A percentile compares a stretch with the other conserved stretches of the same genome.
These are phyloP conservation scores for Hsuehochloa calcarea DNA, from an alignment of 176 grass and related monocot species.

Conservation along the genomic window DNA sequence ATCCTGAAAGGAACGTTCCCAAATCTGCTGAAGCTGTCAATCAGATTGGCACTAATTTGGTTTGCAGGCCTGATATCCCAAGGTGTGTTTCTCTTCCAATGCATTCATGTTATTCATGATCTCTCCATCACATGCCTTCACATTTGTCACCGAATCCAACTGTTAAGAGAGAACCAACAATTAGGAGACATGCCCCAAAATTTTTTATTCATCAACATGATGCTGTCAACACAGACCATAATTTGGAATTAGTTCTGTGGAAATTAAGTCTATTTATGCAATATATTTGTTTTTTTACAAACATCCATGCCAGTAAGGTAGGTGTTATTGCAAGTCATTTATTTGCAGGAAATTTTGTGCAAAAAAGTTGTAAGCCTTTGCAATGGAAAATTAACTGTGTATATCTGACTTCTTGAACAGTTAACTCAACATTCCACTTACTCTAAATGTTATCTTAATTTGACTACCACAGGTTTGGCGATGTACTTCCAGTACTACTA, in stretches of 20 bases:
- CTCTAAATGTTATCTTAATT: constrained; percentile 26
- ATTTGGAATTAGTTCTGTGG: background rate
- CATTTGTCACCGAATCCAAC: background rate
- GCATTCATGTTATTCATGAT: background rate
- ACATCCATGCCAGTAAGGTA: constrained; percentile 16
- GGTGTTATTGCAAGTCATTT: background rate
- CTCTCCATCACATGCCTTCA: background rate
- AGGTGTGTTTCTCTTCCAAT: constrained; percentile 40
- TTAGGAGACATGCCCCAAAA: background rate
- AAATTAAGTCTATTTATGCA: background rate
- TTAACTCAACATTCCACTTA: background rate
- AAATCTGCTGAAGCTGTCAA: background rate
- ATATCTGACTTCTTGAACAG: background rate
- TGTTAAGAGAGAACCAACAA: background rate
- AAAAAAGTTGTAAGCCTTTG: background rate
- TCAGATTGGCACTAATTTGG: constrained; percentile 52
- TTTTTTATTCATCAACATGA: constrained; percentile 1
- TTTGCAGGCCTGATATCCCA: constrained; percentile 62
- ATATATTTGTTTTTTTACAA: too few relatives aligned
- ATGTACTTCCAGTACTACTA: constrained; percentile 59
- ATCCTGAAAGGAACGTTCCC: constrained; percentile 51
- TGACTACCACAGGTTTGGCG: constrained; percentile 57
- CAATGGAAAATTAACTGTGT: background rate
- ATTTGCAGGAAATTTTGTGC: background rate
- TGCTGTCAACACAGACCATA: constrained; percentile 1